Percentiles rank a stretch among this genome's conserved stretches.
Conservation (phyloP, 2,329 filamentous ascomycete species). For the Fusarium mangiferae region DNA sequence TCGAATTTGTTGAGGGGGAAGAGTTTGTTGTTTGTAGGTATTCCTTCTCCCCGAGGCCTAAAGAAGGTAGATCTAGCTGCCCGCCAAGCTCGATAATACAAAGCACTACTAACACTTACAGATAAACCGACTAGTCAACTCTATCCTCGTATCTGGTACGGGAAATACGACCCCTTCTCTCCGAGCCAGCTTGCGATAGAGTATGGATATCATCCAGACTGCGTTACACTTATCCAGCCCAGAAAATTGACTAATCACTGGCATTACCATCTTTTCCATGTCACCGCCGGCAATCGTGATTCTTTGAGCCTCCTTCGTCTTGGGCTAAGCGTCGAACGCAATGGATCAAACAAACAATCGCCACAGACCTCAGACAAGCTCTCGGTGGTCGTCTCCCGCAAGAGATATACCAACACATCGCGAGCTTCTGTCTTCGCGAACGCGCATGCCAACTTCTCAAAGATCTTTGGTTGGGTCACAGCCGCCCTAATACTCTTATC, state of each 20-base stretch:
- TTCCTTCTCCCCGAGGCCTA: too few relatives aligned
- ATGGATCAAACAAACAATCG: not conserved
- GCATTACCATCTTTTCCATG: not conserved
- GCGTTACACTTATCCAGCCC: not conserved
- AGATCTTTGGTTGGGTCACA: not conserved
- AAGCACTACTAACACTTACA: not conserved
- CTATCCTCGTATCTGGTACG: not conserved
- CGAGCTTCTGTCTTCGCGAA: not conserved
- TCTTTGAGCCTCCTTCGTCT: not conserved
- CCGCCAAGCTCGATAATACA: not conserved
- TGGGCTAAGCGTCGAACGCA: not conserved
- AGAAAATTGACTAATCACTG: not conserved
- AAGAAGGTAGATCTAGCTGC: too few relatives aligned
- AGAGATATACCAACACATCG: not conserved
- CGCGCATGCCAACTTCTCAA: not conserved
- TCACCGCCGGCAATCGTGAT: not conserved
- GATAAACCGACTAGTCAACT: not conserved
- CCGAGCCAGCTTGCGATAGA: not conserved
- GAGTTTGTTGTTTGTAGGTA: not conserved
- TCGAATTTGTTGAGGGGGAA: not conserved
- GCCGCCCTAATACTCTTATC: fast-evolving
- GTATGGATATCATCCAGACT: not conserved
- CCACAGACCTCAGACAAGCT: not conserved
- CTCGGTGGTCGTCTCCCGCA: not conserved
- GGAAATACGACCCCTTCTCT: not conserved